Evolutionary conservation across 2,329 filamentous ascomycete genomes (phyloP).

Genomic region (Fusarium chuoi): DNA sequence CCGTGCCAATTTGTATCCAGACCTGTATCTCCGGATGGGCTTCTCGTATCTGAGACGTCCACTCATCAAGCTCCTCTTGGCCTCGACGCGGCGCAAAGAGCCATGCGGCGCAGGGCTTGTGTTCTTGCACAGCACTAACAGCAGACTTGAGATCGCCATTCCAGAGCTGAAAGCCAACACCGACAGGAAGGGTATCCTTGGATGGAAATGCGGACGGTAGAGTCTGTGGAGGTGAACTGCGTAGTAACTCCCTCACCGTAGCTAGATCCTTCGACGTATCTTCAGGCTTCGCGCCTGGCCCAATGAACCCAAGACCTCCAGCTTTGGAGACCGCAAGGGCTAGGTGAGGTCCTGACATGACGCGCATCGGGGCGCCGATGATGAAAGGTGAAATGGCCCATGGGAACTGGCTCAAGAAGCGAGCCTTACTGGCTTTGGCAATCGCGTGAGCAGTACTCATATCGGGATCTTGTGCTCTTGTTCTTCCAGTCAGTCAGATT

Average conservation of each 20-base stretch:
- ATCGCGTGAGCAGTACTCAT: slow-evolving; percentile 15
- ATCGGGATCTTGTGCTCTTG: not conserved
- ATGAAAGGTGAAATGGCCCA: slow-evolving; percentile 61
- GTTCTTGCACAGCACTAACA: slow-evolving; percentile 43
- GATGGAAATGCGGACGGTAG: slow-evolving; percentile 20
- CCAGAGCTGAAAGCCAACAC: slow-evolving; percentile 58
- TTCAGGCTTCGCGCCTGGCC: slow-evolving; percentile 50
- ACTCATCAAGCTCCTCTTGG: slow-evolving; percentile 53
- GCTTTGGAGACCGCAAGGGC: slow-evolving; percentile 74
- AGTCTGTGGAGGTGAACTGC: slow-evolving; percentile 1
- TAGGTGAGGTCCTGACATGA: slow-evolving; percentile 65
- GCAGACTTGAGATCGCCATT: slow-evolving; percentile 52
- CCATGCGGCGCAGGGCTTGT: slow-evolving; percentile 56
- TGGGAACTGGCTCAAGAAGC: slow-evolving; percentile 27
- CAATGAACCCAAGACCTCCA: slow-evolving; percentile 71
- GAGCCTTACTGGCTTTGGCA: not conserved
- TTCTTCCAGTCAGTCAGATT: too few relatives aligned
- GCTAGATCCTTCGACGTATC: slow-evolving; percentile 47
- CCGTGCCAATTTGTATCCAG: slow-evolving; percentile 64
- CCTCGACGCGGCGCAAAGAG: slow-evolving; percentile 52
- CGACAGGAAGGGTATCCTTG: slow-evolving; percentile 52
- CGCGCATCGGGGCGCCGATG: slow-evolving; percentile 74
- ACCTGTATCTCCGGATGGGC: slow-evolving; percentile 56
- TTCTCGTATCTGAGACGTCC: slow-evolving; percentile 56
- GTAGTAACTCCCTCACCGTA: slow-evolving; percentile 40